Evolutionary conservation across 2,329 filamentous ascomycete species (phyloP), one percentile per base, ranked within the genome.

Genomic region (Hirsutella minnesotensis): DNA sequence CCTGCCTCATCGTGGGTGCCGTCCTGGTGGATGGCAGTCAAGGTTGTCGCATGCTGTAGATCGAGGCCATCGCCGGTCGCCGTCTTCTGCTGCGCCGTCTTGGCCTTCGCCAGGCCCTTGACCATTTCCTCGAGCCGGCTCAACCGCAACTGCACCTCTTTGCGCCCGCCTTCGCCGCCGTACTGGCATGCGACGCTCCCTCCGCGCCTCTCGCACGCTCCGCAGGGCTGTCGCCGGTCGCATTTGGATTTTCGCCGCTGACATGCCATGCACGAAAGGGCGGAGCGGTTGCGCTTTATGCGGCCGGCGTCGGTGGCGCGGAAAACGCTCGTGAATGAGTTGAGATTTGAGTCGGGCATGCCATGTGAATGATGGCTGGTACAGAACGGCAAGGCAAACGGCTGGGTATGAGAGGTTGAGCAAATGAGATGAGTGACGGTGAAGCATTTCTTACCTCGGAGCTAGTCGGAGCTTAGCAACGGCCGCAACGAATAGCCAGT

Each of bases 201-300:
- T 15, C 62, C 61, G 30, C 65, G 59, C 51, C 60, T 64, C 40
- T 51, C 51, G 46, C 67, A 69, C 7, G 61, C 58, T 19, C 58
- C 55, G 47, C 66, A 69, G 2, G 64, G 65, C 34, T 59, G 60
- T 41, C 53, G 56, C 13, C 65, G 59, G 46, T 69, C 66, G 46
- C 66, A 69, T 43, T 60, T 62, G 8, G 63, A 58, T 52, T 69
- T 69, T 45, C 66, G 64, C 18, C 52, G 53, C 46, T 67, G 66
- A 44, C 66, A 69, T 36, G 57, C 52, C 3, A 55, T 54, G 50
- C 65, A 69, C 5, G 67, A 68, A 18, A 69, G 57, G 31, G 66
- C 53, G 38, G 60, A 62, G 7, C 67, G 58, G 49, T 62, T 66
- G 29, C 65, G 61, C 51, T 58, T 63, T 44, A 60, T 54, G 31